Evolutionary conservation across 2,329 filamentous ascomycete genomes (phyloP).

Genomic region (Neonectria neomacrospora): DNA sequence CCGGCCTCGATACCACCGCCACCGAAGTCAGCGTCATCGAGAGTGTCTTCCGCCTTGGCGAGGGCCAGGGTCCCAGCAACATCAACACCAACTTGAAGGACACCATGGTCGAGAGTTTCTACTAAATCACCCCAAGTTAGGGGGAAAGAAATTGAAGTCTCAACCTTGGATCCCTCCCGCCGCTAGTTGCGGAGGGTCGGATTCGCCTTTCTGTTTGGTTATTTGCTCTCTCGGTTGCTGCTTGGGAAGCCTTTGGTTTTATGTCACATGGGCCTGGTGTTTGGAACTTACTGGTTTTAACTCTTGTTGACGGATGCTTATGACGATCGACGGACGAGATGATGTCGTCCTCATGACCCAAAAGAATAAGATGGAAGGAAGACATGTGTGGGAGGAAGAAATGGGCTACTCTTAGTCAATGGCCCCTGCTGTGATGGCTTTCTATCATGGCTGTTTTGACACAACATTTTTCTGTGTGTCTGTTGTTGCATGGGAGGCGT

Average conservation of each 20-base stretch:
- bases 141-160: conserved; percentile 6
- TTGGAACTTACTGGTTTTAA: conserved; percentile 26
- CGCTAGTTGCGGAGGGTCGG: neutral
- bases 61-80: conserved; percentile 81
- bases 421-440: conserved; percentile 1
- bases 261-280: conserved; percentile 32
- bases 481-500: conserved; percentile 31
- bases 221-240: conserved; percentile 23
- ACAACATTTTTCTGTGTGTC: conserved; percentile 4
- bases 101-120: conserved; percentile 99
- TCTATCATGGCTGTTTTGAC: neutral
- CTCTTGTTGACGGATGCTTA: conserved; percentile 26
- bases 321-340: conserved; percentile 21
- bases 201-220: conserved; percentile 15
- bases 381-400: conserved; percentile 1
- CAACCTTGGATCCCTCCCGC: neutral
- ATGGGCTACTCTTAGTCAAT: conserved; percentile 4
- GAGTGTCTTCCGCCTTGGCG: conserved; percentile 93
- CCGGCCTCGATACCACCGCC: conserved; percentile 93
- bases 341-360: conserved; percentile 10
- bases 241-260: conserved; percentile 27
- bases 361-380: conserved; percentile 9
- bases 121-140: conserved; percentile 64
- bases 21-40: conserved; percentile 97
- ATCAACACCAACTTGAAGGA: conserved; percentile 93